phyloP scores from a whole-genome alignment of 345 rosid species.

The Ceriops decandra region DNA sequence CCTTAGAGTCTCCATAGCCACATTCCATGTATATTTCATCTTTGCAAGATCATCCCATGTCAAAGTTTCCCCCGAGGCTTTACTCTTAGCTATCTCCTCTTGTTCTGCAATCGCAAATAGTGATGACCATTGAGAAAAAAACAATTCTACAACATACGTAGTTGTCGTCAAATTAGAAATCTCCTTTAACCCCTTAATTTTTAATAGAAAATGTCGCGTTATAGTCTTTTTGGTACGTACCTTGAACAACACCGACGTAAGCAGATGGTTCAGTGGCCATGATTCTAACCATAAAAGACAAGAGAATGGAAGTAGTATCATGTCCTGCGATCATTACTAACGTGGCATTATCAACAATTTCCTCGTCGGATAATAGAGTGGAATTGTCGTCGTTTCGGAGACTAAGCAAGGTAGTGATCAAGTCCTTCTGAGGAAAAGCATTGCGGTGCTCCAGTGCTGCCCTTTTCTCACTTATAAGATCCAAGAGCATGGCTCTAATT shows the following conservation, averaged over 20 bases:
- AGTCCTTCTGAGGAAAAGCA: constrained; percentile 15
- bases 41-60: constrained; percentile 37
- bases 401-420: constrained; percentile 21
- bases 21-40: constrained; percentile 42
- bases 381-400: not conserved
- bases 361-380: constrained; percentile 6
- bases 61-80: constrained; percentile 15
- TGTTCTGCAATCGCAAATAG: constrained; percentile 11
- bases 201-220: not conserved
- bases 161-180: too few species aligned
- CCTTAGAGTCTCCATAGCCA: constrained; percentile 32
- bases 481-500: not conserved
- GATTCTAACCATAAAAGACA: constrained; percentile 20
- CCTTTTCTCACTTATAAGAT: constrained; percentile 13
- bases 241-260: constrained; percentile 16
- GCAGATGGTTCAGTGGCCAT: constrained; percentile 15
- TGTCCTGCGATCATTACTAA: constrained; percentile 23
- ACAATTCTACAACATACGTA: too few species aligned
- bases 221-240: not conserved
- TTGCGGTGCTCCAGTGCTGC: constrained; percentile 5
- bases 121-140: not conserved
- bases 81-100: constrained; percentile 19
- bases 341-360: constrained; percentile 18
- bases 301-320: constrained; percentile 22
- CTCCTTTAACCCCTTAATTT: too few species aligned